phyloP scores from a whole-genome alignment of 140 eudicot genomes.

The Anethum foeniculum region DNA sequence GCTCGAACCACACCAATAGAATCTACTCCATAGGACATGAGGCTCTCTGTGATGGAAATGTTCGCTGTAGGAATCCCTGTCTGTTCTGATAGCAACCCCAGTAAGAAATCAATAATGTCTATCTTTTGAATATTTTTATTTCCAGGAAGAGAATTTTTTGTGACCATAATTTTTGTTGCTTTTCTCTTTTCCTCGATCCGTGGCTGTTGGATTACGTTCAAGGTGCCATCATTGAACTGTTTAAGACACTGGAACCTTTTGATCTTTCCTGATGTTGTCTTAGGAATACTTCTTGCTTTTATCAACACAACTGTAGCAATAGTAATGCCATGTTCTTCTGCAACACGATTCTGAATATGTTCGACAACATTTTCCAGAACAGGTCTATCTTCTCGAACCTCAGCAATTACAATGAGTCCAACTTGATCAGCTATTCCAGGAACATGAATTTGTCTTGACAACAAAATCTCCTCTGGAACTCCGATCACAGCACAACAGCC shows the following conservation, averaged over 20 bases:
- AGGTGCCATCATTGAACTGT: constrained; percentile 31
- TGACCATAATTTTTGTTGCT: not conserved
- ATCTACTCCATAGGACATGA: constrained; percentile 35
- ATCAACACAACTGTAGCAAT: constrained; percentile 31
- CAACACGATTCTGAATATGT: constrained; percentile 20
- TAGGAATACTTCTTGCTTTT: constrained; percentile 34
- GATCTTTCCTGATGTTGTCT: constrained; percentile 47
- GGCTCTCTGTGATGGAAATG: constrained; percentile 31
- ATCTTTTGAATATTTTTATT: constrained; percentile 20
- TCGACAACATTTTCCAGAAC: constrained; percentile 18
- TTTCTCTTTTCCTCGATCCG: not conserved
- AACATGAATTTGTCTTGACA: constrained; percentile 22
- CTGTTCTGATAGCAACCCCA: constrained; percentile 35
- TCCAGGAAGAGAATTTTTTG: constrained; percentile 8
- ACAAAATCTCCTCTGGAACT: constrained; percentile 34
- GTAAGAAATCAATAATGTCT: constrained; percentile 32
- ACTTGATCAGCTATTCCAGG: constrained; percentile 31
- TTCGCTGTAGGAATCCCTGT: constrained; percentile 26
- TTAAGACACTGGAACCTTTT: constrained; percentile 38
- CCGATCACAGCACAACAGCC: constrained; percentile 49
- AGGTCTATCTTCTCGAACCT: constrained; percentile 30
- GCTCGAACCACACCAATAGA: constrained; percentile 55
- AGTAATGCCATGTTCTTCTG: constrained; percentile 43
- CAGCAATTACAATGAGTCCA: constrained; percentile 41
- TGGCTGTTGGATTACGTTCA: constrained; percentile 17